phyloP scores from a whole-genome alignment of 2,329 filamentous ascomycete species.

The Xylaria sp. region DNA sequence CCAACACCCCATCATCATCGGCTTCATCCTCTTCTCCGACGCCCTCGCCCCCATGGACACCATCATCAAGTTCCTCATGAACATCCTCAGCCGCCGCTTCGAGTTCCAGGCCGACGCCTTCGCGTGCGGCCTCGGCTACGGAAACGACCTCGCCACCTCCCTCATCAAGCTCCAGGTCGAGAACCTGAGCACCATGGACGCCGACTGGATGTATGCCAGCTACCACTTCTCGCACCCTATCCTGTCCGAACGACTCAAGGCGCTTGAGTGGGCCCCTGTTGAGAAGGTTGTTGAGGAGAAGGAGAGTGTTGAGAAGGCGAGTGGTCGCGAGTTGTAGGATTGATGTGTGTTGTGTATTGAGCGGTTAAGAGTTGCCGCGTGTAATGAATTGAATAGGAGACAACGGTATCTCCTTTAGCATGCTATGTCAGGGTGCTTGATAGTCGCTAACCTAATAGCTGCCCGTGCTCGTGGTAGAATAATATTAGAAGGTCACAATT shows the following conservation, averaged over 20 bases:
- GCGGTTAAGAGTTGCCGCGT: neutral
- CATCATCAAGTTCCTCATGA: slow-evolving; percentile 93
- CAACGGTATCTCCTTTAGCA: neutral
- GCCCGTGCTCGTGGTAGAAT: neutral
- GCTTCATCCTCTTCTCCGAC: slow-evolving; percentile 95
- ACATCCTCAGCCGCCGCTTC: slow-evolving; percentile 87
- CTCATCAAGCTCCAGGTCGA: slow-evolving; percentile 97
- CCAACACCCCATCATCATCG: slow-evolving; percentile 87
- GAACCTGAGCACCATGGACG: slow-evolving; percentile 97
- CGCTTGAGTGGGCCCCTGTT: slow-evolving; percentile 77
- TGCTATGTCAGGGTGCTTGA: neutral
- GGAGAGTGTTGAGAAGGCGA: slow-evolving; percentile 59
- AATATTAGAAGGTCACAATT: neutral
- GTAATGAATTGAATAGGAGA: neutral
- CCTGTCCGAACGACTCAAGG: slow-evolving; percentile 84
- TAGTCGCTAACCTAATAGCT: no score
- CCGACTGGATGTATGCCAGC: slow-evolving; percentile 95
- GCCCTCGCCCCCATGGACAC: slow-evolving; percentile 91
- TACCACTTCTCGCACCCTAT: slow-evolving; percentile 99
- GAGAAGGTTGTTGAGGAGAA: slow-evolving; percentile 49
- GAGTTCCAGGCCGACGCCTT: slow-evolving; percentile 96
- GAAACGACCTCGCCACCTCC: slow-evolving; percentile 73
- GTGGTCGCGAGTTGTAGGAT: slow-evolving; percentile 57
- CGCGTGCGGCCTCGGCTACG: slow-evolving; percentile 77
- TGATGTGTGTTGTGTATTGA: neutral